A percentile compares a stretch with the other conserved stretches of the same genome.
Evolutionary conservation across 169 alveolate genomes (phyloP).

Genomic region (Eimeria acervulina): DNA sequence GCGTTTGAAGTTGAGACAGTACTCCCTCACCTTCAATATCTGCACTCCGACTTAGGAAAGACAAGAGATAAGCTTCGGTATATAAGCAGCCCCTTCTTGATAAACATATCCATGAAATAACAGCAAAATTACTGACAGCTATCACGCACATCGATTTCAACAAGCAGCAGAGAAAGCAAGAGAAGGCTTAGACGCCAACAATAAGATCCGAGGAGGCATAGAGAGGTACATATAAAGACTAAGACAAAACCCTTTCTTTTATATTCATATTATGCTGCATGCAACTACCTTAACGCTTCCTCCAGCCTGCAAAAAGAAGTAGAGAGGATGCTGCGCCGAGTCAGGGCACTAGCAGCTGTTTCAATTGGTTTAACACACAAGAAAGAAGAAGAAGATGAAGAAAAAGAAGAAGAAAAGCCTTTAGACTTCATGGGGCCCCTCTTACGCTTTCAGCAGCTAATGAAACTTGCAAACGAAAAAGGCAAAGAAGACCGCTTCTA

Average conservation of each 20-base stretch:
- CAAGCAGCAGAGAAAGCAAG: not conserved
- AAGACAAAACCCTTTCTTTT: no score
- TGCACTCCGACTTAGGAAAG: not conserved
- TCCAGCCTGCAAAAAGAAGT: slow-evolving; percentile 11
- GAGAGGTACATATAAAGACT: not conserved
- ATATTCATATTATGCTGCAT: no score
- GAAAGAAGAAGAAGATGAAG: not conserved
- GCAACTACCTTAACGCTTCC: not conserved
- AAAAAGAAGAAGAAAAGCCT: not conserved
- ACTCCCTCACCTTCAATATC: slow-evolving; percentile 47
- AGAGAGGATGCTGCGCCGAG: slow-evolving; percentile 7
- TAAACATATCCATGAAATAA: not conserved
- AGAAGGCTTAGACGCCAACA: not conserved
- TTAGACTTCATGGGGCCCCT: slow-evolving; percentile 37
- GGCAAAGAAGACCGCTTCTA: not conserved
- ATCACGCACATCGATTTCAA: not conserved
- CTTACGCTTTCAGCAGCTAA: slow-evolving; percentile 13
- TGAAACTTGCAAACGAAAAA: not conserved
- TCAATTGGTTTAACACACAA: not conserved
- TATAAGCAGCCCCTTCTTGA: not conserved
- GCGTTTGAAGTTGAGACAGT: slow-evolving; percentile 58
- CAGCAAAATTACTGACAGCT: not conserved
- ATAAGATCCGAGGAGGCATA: not conserved
- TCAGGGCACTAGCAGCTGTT: slow-evolving; percentile 7
- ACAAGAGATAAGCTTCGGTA: slow-evolving; percentile 20